These are phyloP conservation scores for Spirogloea muscicola DNA, from an alignment of 139 green algal genomes.

Conservation along the genomic window DNA sequence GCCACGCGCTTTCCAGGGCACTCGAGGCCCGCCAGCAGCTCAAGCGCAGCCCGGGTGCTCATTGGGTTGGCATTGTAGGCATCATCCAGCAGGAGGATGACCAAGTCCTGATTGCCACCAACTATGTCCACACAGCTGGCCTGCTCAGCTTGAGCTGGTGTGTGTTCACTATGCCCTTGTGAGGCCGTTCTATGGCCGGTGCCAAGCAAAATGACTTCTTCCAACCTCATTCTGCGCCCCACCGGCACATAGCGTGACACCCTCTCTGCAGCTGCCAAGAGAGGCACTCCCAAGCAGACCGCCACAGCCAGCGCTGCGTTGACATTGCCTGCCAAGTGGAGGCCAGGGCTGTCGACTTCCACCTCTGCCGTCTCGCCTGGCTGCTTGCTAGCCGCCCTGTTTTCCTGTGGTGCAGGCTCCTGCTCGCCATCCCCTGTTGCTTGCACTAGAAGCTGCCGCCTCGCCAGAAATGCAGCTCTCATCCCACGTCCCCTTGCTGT, in stretches of 20 bases:
- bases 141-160: neutral
- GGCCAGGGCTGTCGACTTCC: conserved; percentile 21
- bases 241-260: conserved; percentile 21
- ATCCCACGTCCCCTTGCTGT: conserved; percentile 8
- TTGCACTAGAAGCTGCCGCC: neutral
- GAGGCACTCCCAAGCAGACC: conserved; percentile 16
- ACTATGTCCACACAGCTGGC: neutral
- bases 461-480: neutral
- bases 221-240: conserved; percentile 9
- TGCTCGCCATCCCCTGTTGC: neutral
- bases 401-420: neutral
- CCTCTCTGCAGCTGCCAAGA: conserved; percentile 1
- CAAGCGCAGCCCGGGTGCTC: conserved; percentile 5
- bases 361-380: neutral
- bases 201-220: neutral
- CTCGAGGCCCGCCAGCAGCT: conserved; percentile 10
- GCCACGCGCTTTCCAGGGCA: neutral
- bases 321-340: conserved; percentile 18
- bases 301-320: conserved; percentile 23
- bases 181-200: neutral
- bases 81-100: conserved; percentile 20
- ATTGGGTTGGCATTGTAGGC: conserved; percentile 35
- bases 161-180: neutral
- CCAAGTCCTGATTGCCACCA: too few species aligned
- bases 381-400: too few species aligned